Percentiles rank a stretch among this genome's conserved stretches.
Evolutionary conservation across 2,329 filamentous ascomycete genomes (phyloP).

Genomic region (Venturia asperata): DNA sequence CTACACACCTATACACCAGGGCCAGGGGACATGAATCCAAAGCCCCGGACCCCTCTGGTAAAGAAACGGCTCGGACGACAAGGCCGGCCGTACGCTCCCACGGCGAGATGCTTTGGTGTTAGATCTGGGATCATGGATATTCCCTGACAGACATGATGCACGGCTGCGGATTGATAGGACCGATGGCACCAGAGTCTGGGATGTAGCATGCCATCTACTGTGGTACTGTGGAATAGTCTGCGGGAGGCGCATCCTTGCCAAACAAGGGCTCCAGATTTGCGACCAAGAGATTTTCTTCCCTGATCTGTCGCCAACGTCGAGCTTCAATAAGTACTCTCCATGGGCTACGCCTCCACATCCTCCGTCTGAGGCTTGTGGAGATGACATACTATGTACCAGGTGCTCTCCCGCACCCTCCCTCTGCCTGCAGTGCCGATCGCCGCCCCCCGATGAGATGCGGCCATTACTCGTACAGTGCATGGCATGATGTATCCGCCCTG

Average conservation of each 20-base stretch:
- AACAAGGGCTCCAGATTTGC: background rate
- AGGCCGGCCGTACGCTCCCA: background rate
- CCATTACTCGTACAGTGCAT: slow-evolving; percentile 8
- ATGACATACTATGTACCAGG: background rate
- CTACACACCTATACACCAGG: background rate
- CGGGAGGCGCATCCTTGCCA: background rate
- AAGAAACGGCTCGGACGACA: background rate
- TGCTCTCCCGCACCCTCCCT: background rate
- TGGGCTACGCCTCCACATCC: background rate
- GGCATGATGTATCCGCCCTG: background rate
- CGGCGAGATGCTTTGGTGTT: slow-evolving; percentile 8
- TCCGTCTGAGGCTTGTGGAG: background rate
- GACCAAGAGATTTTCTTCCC: background rate
- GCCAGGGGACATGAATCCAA: background rate
- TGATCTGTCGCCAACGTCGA: background rate
- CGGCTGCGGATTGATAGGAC: background rate
- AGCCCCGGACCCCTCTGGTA: background rate
- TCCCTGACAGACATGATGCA: background rate
- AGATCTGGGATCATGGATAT: background rate
- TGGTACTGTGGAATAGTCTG: background rate
- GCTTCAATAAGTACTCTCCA: background rate
- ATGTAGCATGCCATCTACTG: background rate
- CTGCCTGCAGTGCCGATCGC: background rate
- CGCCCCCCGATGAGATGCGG: background rate
- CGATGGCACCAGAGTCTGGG: background rate